These are phyloP conservation scores for Malus domestica DNA, from an alignment of 306 rosid genomes.

Conservation along the genomic window ASM211411v1 NC_041803.1:8335501-8336000, in stretches of 20 bases:
- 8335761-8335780: conserved; percentile 81
- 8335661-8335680: neutral
- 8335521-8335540: no score
- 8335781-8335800: conserved; percentile 30
- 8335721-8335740: conserved; percentile 38
- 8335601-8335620: no score
- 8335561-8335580: neutral
- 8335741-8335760: conserved; percentile 12
- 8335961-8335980: neutral
- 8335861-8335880: neutral
- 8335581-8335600: no score
- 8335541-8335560: no score
- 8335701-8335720: conserved; percentile 29
- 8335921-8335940: neutral
- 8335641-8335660: neutral
- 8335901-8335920: neutral
- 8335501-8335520: no score
- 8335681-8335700: conserved; percentile 1
- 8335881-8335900: neutral
- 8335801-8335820: neutral
- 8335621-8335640: no score
- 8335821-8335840: neutral
- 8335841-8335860: neutral
- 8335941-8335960: neutral
- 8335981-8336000: neutral